Evolutionary conservation across 2,329 filamentous ascomycete genomes (phyloP), one percentile per base, ranked within the genome.

Genomic region (Colletotrichum sp.): DNA sequence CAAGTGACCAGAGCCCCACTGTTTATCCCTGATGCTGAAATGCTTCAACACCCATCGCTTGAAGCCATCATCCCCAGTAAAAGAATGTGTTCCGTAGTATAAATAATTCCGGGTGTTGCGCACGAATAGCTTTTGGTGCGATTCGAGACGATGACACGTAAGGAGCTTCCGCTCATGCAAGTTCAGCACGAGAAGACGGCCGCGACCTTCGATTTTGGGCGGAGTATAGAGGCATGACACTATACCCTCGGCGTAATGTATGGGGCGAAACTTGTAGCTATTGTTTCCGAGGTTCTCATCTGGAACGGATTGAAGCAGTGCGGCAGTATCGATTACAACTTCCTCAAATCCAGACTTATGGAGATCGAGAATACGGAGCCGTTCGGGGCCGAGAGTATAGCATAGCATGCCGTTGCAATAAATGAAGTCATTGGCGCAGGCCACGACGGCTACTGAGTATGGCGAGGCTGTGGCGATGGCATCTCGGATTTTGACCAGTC

Each of bases 341-440:
- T 95, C 93, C 13, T 83, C 79, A 26, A 80, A 81, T 3, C 85
- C 85, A 0, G 88, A 87, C 9, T 81, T 80, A 78, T 91, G 89
- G 21, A 95, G 84, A 76, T 93, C 87, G 64, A 94, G 85, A 30
- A 95, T 82, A 5, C 90, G 89, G 30, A 96, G 86, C 65, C 81
- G 80, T 76, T 81, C 68, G 44, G 80, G 75, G 57, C 88, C 87
- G 55, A 87, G 81, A 13, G 90, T 88, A 80, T 95, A 93, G 79
- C 93, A 95, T 18, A 96, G 84, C 13, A 91, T 87, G 8, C 94
- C 93, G 73, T 91, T 88, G 21, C 87, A 85, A 81, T 94, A 95
- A 3, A 92, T 82, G 82, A 93, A 95, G 5, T 88, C 86, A 28
- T 91, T 89, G 5, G 89, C 92, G 68, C 91, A 85, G 5, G 89